Conservation (phyloP, 305 asterid species). For the Solanum hybrid region DNA sequence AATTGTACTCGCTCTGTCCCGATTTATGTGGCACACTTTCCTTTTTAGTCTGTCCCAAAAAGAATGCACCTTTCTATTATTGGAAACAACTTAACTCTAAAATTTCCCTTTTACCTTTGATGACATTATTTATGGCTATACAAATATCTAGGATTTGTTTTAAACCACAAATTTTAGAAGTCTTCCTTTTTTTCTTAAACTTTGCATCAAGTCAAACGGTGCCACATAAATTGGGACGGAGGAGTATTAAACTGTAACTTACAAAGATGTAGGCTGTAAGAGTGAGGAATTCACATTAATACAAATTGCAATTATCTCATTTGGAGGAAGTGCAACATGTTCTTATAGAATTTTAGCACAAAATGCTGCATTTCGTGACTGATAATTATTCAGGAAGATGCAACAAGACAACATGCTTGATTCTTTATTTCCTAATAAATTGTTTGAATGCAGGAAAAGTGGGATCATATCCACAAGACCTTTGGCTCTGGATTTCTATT, state of each 20-base stretch:
- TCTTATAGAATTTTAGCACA: background rate
- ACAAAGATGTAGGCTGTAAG: background rate
- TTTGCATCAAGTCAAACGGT: background rate
- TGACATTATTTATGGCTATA: background rate
- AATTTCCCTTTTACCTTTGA: background rate
- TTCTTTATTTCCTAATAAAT: background rate
- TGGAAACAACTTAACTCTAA: background rate
- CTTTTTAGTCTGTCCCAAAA: background rate
- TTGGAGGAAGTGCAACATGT: background rate
- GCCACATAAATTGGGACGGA: background rate
- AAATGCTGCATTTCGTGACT: background rate
- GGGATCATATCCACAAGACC: slow-evolving; percentile 68
- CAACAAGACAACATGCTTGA: background rate
- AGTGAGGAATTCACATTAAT: background rate
- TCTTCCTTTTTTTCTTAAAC: background rate
- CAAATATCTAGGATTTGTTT: background rate
- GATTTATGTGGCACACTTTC: background rate
- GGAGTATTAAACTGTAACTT: background rate
- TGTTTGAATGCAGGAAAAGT: slow-evolving; percentile 47
- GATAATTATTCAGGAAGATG: background rate
- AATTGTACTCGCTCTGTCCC: background rate
- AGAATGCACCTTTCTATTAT: background rate
- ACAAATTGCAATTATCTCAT: background rate
- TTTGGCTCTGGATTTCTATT: slow-evolving; percentile 84
- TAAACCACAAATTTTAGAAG: background rate